Conservation (phyloP, 2,329 filamentous ascomycete genomes). For the Xylariaceae sp. region DNA sequence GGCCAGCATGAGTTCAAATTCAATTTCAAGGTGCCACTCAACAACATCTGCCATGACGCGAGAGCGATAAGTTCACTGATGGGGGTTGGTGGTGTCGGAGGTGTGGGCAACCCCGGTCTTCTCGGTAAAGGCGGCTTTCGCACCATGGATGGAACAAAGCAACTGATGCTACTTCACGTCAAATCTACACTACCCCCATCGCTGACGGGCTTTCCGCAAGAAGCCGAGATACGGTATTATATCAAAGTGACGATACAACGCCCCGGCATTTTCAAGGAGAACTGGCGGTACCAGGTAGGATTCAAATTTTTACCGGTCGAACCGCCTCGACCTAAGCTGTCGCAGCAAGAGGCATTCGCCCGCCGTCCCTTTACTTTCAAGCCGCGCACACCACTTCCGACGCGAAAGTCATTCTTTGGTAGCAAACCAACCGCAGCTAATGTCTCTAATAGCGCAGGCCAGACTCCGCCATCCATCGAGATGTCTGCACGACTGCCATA, state of each 20-base stretch:
- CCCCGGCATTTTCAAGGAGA: conserved; percentile 89
- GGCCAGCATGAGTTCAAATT: conserved; percentile 81
- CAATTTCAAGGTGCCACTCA: conserved; percentile 77
- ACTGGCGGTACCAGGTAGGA: conserved; percentile 70
- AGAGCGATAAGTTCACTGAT: conserved; percentile 59
- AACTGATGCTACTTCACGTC: conserved; percentile 71
- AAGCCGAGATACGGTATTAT: conserved; percentile 92
- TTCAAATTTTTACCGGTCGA: conserved; percentile 95
- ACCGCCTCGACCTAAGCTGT: conserved; percentile 72
- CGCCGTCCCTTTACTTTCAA: conserved; percentile 69
- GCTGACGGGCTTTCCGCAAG: conserved; percentile 81
- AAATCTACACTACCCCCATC: conserved; percentile 89
- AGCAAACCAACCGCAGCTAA: conserved; percentile 30
- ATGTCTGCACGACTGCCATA: conserved; percentile 80
- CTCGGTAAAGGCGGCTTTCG: conserved; percentile 60
- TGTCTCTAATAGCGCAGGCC: conserved; percentile 35
- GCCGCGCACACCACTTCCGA: conserved; percentile 45
- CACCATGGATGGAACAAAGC: conserved; percentile 67
- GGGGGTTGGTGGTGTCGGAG: conserved; percentile 57
- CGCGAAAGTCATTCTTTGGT: conserved; percentile 65
- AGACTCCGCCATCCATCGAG: conserved; percentile 73
- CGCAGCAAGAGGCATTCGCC: conserved; percentile 82
- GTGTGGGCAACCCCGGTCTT: conserved; percentile 46
- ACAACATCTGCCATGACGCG: conserved; percentile 70
- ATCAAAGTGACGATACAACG: conserved; percentile 93